phyloP scores from a whole-genome alignment of 2,329 filamentous ascomycete genomes.

The Oidium heveae region DNA sequence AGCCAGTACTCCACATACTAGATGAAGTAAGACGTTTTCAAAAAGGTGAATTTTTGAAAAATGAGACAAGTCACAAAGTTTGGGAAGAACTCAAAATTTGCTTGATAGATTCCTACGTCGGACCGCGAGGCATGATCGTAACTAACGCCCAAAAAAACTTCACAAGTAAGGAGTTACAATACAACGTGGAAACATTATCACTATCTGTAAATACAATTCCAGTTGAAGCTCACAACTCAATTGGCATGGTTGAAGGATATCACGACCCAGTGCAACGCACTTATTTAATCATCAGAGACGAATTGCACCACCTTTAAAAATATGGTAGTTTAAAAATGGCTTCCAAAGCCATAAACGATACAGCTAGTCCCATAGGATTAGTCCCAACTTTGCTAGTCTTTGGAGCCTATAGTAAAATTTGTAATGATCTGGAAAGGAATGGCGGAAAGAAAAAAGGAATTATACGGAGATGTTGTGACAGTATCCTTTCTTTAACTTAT shows the following conservation, averaged over 20 bases:
- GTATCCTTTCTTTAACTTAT: no score
- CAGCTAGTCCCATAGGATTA: background rate
- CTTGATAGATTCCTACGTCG: background rate
- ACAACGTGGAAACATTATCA: background rate
- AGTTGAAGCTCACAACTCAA: background rate
- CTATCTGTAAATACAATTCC: background rate
- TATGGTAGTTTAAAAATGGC: background rate
- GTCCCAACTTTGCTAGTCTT: background rate
- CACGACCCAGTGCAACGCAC: background rate
- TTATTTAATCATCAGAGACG: background rate
- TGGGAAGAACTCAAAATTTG: background rate
- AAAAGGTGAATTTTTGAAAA: background rate
- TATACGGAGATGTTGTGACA: no score
- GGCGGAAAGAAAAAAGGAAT: no score
- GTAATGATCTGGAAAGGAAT: no score
- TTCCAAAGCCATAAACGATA: background rate
- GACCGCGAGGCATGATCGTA: background rate
- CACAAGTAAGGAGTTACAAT: background rate
- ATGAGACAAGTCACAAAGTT: background rate
- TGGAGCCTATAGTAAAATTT: background rate
- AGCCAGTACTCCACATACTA: background rate
- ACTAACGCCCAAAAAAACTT: background rate
- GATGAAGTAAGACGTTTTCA: background rate
- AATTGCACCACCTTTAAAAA: background rate
- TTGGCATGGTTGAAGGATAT: conserved; percentile 1